A percentile compares a stretch with the other conserved stretches of the same genome.
phyloP scores from a whole-genome alignment of 2,329 filamentous ascomycete species.

The Colletotrichum orchidophilum region DNA sequence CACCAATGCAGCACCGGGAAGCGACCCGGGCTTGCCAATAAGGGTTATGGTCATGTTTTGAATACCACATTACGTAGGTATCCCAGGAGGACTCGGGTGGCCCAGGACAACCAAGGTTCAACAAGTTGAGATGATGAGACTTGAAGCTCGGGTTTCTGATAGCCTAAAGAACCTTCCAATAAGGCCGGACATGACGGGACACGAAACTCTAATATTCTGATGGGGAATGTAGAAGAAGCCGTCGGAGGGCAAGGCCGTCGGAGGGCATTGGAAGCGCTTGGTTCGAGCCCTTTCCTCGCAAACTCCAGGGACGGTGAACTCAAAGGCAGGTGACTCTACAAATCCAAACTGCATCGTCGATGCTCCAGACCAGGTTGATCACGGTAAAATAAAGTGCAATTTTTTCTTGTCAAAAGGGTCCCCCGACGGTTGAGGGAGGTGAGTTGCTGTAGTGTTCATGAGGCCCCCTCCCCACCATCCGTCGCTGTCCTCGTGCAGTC shows the following conservation, averaged over 20 bases:
- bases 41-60: not conserved
- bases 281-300: constrained; percentile 5
- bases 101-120: not conserved
- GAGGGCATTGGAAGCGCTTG: not conserved
- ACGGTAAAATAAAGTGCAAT: not conserved
- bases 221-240: not conserved
- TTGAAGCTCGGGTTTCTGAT: constrained; percentile 6
- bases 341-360: constrained; percentile 9
- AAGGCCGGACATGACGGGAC: constrained; percentile 14
- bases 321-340: constrained; percentile 27
- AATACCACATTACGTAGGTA: not conserved
- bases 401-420: constrained; percentile 2
- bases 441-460: not conserved
- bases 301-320: constrained; percentile 28
- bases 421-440: not conserved
- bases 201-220: not conserved
- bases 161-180: constrained; percentile 6
- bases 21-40: constrained; percentile 4
- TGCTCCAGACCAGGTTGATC: not conserved
- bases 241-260: not conserved
- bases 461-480: not conserved
- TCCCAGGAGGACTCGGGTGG: not conserved
- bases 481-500: not conserved
- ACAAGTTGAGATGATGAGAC: constrained; percentile 18
- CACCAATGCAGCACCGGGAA: not conserved